Conservation (phyloP, 1,284 basidiomycete genomes). For the Trametes pubescens region DNA sequence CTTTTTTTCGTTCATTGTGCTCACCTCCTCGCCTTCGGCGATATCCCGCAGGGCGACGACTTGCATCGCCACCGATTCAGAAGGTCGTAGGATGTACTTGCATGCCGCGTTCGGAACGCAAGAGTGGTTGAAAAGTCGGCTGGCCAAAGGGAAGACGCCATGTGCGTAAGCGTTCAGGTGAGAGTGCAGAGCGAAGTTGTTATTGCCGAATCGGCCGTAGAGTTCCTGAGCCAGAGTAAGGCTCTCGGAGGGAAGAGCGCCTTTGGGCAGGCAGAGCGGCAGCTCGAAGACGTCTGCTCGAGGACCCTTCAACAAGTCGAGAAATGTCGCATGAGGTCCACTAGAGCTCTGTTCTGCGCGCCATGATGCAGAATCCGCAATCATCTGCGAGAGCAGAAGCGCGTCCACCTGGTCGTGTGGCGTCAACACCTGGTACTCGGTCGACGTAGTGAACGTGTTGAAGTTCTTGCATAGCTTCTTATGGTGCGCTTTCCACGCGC, state of each 20-base stretch:
- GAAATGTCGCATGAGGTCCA: slow-evolving; percentile 47
- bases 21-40: slow-evolving; percentile 66
- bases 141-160: slow-evolving; percentile 76
- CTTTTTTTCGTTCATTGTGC: neutral
- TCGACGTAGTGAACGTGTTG: slow-evolving; percentile 54
- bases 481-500: slow-evolving; percentile 71
- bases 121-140: slow-evolving; percentile 80
- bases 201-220: slow-evolving; percentile 73
- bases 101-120: slow-evolving; percentile 76
- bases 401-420: slow-evolving; percentile 65
- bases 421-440: slow-evolving; percentile 55
- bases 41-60: slow-evolving; percentile 69
- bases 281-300: slow-evolving; percentile 32
- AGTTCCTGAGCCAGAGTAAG: slow-evolving; percentile 43
- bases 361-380: slow-evolving; percentile 48
- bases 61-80: slow-evolving; percentile 59
- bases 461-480: slow-evolving; percentile 68
- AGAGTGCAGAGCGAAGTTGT: slow-evolving; percentile 78
- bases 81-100: slow-evolving; percentile 57
- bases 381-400: slow-evolving; percentile 66
- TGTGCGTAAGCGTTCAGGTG: slow-evolving; percentile 72
- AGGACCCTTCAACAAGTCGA: slow-evolving; percentile 61
- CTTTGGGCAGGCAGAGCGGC: slow-evolving; percentile 35
- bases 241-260: slow-evolving; percentile 28
- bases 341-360: neutral